phyloP scores from a whole-genome alignment of 306 rosid species.

The Chamaecrista fasciculata region DNA sequence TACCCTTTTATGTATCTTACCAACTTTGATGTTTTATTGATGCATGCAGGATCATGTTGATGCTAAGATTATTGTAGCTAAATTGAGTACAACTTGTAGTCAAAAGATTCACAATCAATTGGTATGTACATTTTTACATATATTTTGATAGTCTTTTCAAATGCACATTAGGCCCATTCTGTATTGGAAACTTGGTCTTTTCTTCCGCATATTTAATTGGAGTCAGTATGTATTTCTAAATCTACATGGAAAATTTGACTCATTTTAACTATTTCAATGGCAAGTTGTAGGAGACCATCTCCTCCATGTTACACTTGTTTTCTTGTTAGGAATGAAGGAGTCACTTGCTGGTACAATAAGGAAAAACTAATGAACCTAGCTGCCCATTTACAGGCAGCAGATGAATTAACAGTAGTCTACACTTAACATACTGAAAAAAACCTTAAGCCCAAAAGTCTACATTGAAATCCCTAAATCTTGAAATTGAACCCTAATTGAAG shows the following conservation, averaged over 20 bases:
- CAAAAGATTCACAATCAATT: constrained; percentile 94
- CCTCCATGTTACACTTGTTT: constrained; percentile 11
- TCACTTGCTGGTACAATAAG: no score
- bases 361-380: no score
- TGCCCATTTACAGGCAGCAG: no score
- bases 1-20: constrained; percentile 13
- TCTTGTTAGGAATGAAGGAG: no score
- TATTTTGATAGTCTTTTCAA: constrained; percentile 22
- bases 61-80: constrained; percentile 77
- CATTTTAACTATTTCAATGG: constrained; percentile 12
- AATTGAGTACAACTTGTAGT: constrained; percentile 87
- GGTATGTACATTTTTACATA: constrained; percentile 47
- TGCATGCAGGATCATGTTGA: constrained; percentile 78
- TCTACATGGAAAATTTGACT: constrained; percentile 8
- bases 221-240: not conserved
- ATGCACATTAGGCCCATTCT: constrained; percentile 14
- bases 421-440: no score
- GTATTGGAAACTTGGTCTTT: not conserved
- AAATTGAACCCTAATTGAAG: no score
- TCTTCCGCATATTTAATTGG: constrained; percentile 17
- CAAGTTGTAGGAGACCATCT: constrained; percentile 16
- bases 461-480: no score
- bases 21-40: constrained; percentile 32
- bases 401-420: no score
- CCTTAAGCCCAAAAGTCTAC: no score